phyloP scores from a whole-genome alignment of 2,329 filamentous ascomycete genomes.

The Hypoxylon sp. region DNA sequence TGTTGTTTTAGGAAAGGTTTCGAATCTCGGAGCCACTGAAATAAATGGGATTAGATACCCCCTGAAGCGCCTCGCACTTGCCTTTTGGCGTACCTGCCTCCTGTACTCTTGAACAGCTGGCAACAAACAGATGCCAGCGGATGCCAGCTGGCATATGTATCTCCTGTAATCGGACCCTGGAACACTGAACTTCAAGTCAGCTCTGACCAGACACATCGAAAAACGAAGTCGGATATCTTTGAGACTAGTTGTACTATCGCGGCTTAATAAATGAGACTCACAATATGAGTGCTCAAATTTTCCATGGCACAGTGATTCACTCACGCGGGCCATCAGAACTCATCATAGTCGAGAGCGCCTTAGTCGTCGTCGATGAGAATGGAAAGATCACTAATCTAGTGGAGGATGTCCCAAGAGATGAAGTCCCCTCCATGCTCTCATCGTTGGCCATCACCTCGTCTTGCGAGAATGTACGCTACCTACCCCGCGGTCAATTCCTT shows the following conservation, averaged over 20 bases:
- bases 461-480: slow-evolving; percentile 48
- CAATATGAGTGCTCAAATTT: slow-evolving; percentile 46
- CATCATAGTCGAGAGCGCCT: slow-evolving; percentile 58
- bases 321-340: slow-evolving; percentile 55
- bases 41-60: too few species aligned
- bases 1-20: too few species aligned
- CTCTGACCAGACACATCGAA: background rate
- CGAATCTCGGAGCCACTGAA: too few species aligned
- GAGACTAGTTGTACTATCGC: background rate
- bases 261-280: slow-evolving; percentile 16
- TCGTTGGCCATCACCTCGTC: slow-evolving; percentile 33
- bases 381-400: slow-evolving; percentile 51
- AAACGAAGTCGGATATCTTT: background rate
- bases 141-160: background rate
- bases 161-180: background rate
- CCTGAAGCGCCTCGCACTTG: too few species aligned
- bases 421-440: slow-evolving; percentile 33
- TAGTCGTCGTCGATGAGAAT: slow-evolving; percentile 53
- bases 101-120: slow-evolving; percentile 8
- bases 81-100: too few species aligned
- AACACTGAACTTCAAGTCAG: background rate
- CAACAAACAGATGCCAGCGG: too few species aligned
- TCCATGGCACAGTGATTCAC: slow-evolving; percentile 62
- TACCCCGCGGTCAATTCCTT: slow-evolving; percentile 65
- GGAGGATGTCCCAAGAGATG: slow-evolving; percentile 39